Base-by-base conservation (phyloP, 345 rosid genomes). In the Salix purpurea region DNA sequence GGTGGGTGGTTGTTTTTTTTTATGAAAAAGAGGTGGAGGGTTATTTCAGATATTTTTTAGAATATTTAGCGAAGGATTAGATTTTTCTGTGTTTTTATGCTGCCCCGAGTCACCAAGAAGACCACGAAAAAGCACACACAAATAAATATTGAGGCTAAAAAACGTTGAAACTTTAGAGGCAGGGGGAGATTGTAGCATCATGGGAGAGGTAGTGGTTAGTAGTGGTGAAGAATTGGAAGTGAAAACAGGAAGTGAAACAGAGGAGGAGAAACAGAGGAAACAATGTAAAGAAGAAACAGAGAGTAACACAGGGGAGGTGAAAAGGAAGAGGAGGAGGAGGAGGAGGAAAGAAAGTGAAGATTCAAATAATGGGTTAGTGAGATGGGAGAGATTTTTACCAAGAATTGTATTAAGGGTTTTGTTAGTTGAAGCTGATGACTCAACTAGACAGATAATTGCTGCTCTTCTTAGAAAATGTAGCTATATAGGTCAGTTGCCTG, bases 341-440 rank as follows among this genome's bases (percentile, higher is more conserved):
- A 36, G 66, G 42, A 76, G 28, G 37, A 83, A 61, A 26, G 74
- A n/a, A 65, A 71, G 54, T 23, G 76, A 66, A 4, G 62, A 7
- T 54, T 69, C 23, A 12, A 80, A 67, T 94, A 88, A 5, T 46
- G 84, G 72, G 34, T 52, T 58, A 42, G 85, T 85, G 72, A 88
- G 81, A 81, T 87, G 96, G 97, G 96, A 86, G 83, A 87, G 77
- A 75, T 87, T 93, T 78, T 84, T 96, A 58, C 95, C 94, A 0
- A 87, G 74, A 76, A 90, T 92, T 80, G 86, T 81, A 2, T 84
- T 93, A 18, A 88, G 92, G 69, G 96, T 96, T 26, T 81, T 96
- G 86, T 86, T 96, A 3, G 95, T 93, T 5, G 99, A 96, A 85
- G 92, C 97, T 32, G 99, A 96, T 74, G 99, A 93, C 83, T 96